These are phyloP conservation scores for Thymus quinquecostatus DNA, from an alignment of 257 asterid genomes.

Conservation along the genomic window DNA sequence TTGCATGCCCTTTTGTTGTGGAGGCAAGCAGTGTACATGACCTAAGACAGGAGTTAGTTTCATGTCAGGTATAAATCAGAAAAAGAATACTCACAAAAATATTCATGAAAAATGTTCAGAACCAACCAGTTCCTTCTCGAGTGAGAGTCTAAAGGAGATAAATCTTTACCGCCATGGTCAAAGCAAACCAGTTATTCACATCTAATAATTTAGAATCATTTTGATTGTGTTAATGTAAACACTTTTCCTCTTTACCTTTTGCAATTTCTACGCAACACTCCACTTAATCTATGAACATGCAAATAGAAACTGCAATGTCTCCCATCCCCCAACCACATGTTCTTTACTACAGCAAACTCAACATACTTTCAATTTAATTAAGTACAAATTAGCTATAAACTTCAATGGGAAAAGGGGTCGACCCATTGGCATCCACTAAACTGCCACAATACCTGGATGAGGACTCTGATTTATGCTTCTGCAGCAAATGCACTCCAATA, in stretches of 20 bases:
- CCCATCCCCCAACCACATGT: too few species aligned
- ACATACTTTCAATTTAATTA: too few species aligned
- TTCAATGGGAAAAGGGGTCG: neutral
- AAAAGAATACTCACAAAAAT: neutral
- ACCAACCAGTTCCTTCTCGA: neutral
- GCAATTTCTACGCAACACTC: too few species aligned
- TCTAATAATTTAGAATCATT: neutral
- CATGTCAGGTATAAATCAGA: neutral
- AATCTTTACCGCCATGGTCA: neutral
- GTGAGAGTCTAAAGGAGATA: neutral
- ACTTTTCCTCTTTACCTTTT: neutral
- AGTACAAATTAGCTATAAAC: slow-evolving; percentile 7
- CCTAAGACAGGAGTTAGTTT: slow-evolving; percentile 43
- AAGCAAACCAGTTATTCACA: neutral
- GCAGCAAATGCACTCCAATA: slow-evolving; percentile 72
- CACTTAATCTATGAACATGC: too few species aligned
- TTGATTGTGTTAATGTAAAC: neutral
- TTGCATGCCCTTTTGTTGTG: slow-evolving; percentile 70
- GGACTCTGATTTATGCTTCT: slow-evolving; percentile 50
- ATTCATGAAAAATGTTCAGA: neutral
- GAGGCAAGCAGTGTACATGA: slow-evolving; percentile 66
- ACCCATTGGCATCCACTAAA: neutral
- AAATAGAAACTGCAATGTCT: too few species aligned
- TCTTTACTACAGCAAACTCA: neutral
- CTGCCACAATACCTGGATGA: slow-evolving; percentile 50